Evolutionary conservation across 495 filamentous ascomycete species (phyloP).

Genomic region (Xylaria flabelliformis): DNA sequence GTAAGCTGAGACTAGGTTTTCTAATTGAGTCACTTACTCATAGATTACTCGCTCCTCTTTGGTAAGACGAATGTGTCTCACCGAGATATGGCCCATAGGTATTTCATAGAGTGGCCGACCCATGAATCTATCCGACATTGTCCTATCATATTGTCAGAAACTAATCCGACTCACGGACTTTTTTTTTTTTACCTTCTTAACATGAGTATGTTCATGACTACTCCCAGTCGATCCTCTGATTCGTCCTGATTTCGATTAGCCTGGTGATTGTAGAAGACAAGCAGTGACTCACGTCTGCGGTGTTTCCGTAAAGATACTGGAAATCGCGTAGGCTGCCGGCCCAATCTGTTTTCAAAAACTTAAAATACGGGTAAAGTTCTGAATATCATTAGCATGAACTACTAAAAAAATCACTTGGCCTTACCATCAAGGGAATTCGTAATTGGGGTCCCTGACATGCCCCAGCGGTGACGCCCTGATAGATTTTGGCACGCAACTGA

Average conservation of each 20-base stretch:
- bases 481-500: conserved; percentile 51
- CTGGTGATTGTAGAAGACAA: too few species aligned
- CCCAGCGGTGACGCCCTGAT: conserved; percentile 56
- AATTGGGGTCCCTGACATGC: conserved; percentile 67
- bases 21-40: not conserved
- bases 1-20: not conserved
- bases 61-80: conserved; percentile 23
- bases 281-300: not conserved
- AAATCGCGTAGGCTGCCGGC: not conserved
- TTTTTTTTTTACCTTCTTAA: not conserved
- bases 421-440: conserved; percentile 50
- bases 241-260: not conserved
- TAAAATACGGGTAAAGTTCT: conserved; percentile 5
- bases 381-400: not conserved
- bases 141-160: conserved; percentile 32
- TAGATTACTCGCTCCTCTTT: conserved; percentile 26
- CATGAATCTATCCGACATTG: conserved; percentile 22
- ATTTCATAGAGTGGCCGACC: conserved; percentile 11
- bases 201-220: not conserved
- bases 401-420: too few species aligned
- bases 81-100: not conserved
- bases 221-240: not conserved
- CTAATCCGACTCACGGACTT: not conserved
- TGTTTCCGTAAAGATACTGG: not conserved
- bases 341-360: not conserved